Percentiles rank a stretch among this genome's conserved stretches.
These are phyloP conservation scores for Aurinia saxatilis DNA, from an alignment of 345 rosid genomes.

Conservation along the genomic window DNA sequence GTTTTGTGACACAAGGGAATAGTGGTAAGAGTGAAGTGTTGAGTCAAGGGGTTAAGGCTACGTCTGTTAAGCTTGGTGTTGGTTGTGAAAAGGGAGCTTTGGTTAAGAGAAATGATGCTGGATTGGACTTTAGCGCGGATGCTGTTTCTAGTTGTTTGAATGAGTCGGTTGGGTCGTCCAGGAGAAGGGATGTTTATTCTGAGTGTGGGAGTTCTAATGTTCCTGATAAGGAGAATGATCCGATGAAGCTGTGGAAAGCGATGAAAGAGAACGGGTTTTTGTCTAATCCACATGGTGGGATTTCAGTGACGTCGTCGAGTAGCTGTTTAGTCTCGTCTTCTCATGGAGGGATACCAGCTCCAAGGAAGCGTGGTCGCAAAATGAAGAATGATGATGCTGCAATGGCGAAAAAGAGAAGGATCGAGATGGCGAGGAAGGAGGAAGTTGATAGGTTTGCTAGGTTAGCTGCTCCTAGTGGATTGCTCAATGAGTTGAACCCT, in stretches of 20 bases:
- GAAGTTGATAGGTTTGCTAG: constrained; percentile 71
- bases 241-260: constrained; percentile 67
- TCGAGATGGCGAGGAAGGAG: constrained; percentile 73
- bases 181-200: constrained; percentile 38
- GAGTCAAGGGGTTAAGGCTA: constrained; percentile 20
- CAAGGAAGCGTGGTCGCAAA: constrained; percentile 68
- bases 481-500: constrained; percentile 81
- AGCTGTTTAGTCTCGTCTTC: constrained; percentile 34
- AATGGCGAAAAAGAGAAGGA: constrained; percentile 46
- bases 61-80: constrained; percentile 24
- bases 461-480: constrained; percentile 87
- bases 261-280: constrained; percentile 91
- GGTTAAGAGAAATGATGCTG: constrained; percentile 15
- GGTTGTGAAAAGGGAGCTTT: constrained; percentile 9
- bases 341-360: constrained; percentile 62
- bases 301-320: constrained; percentile 16
- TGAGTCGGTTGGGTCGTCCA: constrained; percentile 31
- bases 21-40: not conserved
- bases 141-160: constrained; percentile 46
- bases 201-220: constrained; percentile 69
- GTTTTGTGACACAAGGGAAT: no score
- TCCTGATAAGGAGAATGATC: constrained; percentile 45
- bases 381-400: constrained; percentile 31
- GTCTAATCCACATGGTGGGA: constrained; percentile 34
- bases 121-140: constrained; percentile 50